Evolutionary conservation across 768 basidiomycete species (phyloP), one percentile per base, ranked within the genome.

Genomic region (Phylloporus sp.): DNA sequence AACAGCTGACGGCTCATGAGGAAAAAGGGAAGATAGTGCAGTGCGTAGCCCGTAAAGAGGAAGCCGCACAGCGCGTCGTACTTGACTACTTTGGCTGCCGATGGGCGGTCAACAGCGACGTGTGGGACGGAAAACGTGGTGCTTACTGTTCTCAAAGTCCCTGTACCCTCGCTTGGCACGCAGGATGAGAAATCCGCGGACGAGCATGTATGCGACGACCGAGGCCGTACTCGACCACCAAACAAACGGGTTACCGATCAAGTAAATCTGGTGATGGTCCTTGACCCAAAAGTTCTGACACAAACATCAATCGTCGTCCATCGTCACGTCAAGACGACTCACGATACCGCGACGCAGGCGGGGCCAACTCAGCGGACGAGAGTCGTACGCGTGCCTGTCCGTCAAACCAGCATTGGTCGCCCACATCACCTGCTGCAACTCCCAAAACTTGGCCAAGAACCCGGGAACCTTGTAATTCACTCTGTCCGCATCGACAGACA

Each of bases 21-120:
- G 80, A 83, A 98, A 80, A 99, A 99, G 13, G 96, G 96, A 62
- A 90, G 76, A 69, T 96, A 98, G 71, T 98, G 96, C 27, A 99
- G 62, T 21, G 73, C 72, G 91, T 95, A 99, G 38, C 91, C 93
- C 26, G 90, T 66, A 72, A 91, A 86, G 47, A 97, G 79, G 80
- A 97, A 96, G 0, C 86, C 86, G 51, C 91, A 92, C 2, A 95
- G 71, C 21, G 81, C 68, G 66, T 97, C 93, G 67, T 98, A 98
- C 68, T 94, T 94, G 35, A 86, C 82, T 35, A 95, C 82, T 64
- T 84, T 86, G 50, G 86, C 93, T 96, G 58, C n/a, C n/a, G 28
- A 48, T 24, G 21, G 26, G 31, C 38, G 32, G 31, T 37, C 20
- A 22, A 4, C 34, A 52, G 32, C 3, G 41, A 38, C 23, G 8